These are phyloP conservation scores for Apiotrichum sp. DNA, from an alignment of 1,284 basidiomycete genomes.

Conservation along the genomic window DNA sequence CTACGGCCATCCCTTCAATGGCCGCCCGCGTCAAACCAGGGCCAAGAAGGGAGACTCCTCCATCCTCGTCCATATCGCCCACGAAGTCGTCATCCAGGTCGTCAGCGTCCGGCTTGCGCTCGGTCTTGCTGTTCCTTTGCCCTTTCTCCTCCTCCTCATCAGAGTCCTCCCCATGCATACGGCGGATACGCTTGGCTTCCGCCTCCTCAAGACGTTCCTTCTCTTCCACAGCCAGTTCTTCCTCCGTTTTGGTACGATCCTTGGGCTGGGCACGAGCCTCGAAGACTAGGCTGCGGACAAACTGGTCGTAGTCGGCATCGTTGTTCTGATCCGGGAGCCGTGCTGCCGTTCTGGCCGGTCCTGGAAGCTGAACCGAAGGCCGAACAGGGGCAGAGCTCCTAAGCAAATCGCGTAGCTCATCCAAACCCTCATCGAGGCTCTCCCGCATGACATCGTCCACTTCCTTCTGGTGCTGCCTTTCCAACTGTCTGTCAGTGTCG, in stretches of 20 bases:
- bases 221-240: constrained; percentile 83
- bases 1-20: constrained; percentile 35
- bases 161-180: constrained; percentile 80
- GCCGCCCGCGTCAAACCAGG: constrained; percentile 51
- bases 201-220: constrained; percentile 80
- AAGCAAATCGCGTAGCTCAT: constrained; percentile 72
- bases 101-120: constrained; percentile 52
- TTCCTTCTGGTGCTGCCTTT: constrained; percentile 75
- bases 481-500: constrained; percentile 1
- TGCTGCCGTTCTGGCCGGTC: constrained; percentile 46
- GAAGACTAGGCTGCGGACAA: constrained; percentile 86
- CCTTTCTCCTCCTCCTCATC: constrained; percentile 52
- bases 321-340: constrained; percentile 31
- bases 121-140: constrained; percentile 35
- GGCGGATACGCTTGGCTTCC: constrained; percentile 68
- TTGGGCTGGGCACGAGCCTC: constrained; percentile 91
- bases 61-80: constrained; percentile 50
- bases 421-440: constrained; percentile 82
- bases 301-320: constrained; percentile 70
- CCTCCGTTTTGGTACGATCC: constrained; percentile 93
- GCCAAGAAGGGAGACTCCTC: constrained; percentile 48
- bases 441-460: constrained; percentile 79
- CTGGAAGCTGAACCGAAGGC: constrained; percentile 42
- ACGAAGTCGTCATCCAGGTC: constrained; percentile 89
- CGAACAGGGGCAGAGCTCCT: constrained; percentile 52